Evolutionary conservation across 1,284 basidiomycete genomes (phyloP).

Genomic region (Rhodofomes roseus): DNA sequence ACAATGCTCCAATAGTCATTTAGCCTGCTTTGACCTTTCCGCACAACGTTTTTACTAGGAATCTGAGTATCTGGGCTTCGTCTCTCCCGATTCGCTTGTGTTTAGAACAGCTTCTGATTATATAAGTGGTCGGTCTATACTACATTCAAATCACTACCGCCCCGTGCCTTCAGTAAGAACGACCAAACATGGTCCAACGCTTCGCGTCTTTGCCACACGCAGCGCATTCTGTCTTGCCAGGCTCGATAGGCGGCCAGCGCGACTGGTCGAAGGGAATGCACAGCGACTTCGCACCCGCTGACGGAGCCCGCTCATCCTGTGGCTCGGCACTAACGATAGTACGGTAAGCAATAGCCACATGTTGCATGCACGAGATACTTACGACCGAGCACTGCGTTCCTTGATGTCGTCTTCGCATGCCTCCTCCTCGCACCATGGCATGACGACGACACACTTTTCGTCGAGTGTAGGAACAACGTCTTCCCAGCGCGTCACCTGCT

Average conservation of each 20-base stretch:
- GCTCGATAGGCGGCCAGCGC: constrained; percentile 73
- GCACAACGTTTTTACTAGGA: no score
- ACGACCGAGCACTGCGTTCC: constrained; percentile 85
- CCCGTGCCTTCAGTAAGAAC: constrained; percentile 55
- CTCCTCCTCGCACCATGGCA: constrained; percentile 97
- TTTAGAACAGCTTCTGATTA: no score
- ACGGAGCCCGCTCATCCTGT: constrained; percentile 91
- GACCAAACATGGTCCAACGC: constrained; percentile 90
- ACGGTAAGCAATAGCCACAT: constrained; percentile 4
- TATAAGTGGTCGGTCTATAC: no score
- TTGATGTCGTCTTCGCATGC: constrained; percentile 98
- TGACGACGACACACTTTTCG: constrained; percentile 82
- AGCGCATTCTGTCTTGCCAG: constrained; percentile 81
- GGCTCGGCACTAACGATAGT: constrained; percentile 61
- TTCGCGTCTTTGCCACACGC: constrained; percentile 85
- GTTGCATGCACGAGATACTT: constrained; percentile 34
- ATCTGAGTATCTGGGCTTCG: no score
- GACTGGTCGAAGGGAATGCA: constrained; percentile 96
- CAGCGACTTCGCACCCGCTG: constrained; percentile 97
- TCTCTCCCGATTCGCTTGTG: no score
- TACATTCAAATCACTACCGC: background rate
- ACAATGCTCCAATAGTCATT: no score
- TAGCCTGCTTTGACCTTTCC: no score
- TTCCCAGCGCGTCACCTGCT: constrained; percentile 83
- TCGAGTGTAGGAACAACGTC: constrained; percentile 91